Evolutionary conservation across 345 rosid species (phyloP), one percentile per base, ranked within the genome.

Genomic region (Heritiera littoralis): DNA sequence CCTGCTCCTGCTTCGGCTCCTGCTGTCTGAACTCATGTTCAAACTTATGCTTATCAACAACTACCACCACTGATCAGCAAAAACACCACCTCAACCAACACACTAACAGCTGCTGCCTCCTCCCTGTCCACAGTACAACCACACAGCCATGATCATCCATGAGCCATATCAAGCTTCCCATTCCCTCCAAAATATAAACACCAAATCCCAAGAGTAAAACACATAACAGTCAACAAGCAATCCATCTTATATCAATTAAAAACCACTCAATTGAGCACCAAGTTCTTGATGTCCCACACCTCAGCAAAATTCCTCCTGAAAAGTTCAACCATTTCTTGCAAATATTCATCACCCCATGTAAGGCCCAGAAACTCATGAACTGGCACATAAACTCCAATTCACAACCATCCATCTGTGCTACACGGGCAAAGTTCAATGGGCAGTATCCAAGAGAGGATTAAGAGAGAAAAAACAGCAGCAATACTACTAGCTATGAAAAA

Each of bases 41-140:
- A 80, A 84, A 85, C 77, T 83, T 81, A 65, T 63, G 65, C 80
- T 83, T 82, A 83, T 71, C 73, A 87, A 79, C 78, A 85, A 84
- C 86, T 85, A 86, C 81, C 85, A 86, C 87, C 79, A 86, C 86
- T 13, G 83, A 73, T 87, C 83, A 49, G 85, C 87, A 82, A 80
- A 80, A 78, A 78, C 67, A 83, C 85, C 75, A 81, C 79, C 83
- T 82, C 83, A 56, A 77, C 82, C 78, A 82, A 79, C 86, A 86
- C 85, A 85, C 83, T 74, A 80, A 86, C 74, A 41, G 90, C 88
- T 35, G 83, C 87, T 75, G 89, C 89, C 87, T 87, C 88, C 87
- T 78, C 81, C 94, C 92, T 89, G 90, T 85, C 90, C 92, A 92
- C 89, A 88, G 87, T 52, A 90, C 87, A 92, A 86, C 89, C 92